phyloP scores from a whole-genome alignment of 768 basidiomycete genomes.

The Termitomyces sp. region DNA sequence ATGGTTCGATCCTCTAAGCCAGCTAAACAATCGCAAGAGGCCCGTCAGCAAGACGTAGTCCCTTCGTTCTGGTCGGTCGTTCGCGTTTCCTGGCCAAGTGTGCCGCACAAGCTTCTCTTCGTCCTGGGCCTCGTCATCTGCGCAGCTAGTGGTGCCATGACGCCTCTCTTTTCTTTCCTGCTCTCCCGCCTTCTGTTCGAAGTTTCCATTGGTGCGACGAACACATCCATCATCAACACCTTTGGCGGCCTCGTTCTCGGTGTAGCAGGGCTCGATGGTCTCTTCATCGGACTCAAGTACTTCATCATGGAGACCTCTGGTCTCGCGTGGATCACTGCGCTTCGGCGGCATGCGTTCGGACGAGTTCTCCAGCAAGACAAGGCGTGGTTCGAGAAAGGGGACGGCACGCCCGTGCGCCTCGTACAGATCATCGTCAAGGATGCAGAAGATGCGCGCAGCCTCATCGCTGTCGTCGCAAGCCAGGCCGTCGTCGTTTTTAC shows the following conservation, averaged over 20 bases:
- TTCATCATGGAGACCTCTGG: constrained; percentile 72
- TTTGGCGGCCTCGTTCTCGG: constrained; percentile 71
- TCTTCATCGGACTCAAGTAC: constrained; percentile 72
- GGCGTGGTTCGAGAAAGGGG: constrained; percentile 72
- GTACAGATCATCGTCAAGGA: constrained; percentile 83
- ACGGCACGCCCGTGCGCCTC: constrained; percentile 53
- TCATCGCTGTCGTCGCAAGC: constrained; percentile 68
- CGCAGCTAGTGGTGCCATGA: constrained; percentile 73
- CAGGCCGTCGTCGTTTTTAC: constrained; percentile 68
- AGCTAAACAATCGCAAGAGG: background rate
- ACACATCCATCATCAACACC: constrained; percentile 54
- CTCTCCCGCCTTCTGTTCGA: constrained; percentile 77
- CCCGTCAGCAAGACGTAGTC: background rate
- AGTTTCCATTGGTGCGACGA: constrained; percentile 64
- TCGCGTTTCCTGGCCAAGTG: constrained; percentile 54
- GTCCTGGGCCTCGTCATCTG: constrained; percentile 65
- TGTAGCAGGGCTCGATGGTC: constrained; percentile 70
- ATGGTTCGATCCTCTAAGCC: background rate
- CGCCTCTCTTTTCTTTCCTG: constrained; percentile 88
- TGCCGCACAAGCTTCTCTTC: constrained; percentile 71
- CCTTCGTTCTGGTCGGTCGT: constrained; percentile 43
- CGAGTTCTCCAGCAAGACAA: constrained; percentile 77
- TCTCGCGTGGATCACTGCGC: constrained; percentile 64
- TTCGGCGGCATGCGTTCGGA: constrained; percentile 53
- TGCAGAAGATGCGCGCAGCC: constrained; percentile 76